Conservation (phyloP, 2,329 filamentous ascomycete genomes). For the Fusarium abutilonis region DNA sequence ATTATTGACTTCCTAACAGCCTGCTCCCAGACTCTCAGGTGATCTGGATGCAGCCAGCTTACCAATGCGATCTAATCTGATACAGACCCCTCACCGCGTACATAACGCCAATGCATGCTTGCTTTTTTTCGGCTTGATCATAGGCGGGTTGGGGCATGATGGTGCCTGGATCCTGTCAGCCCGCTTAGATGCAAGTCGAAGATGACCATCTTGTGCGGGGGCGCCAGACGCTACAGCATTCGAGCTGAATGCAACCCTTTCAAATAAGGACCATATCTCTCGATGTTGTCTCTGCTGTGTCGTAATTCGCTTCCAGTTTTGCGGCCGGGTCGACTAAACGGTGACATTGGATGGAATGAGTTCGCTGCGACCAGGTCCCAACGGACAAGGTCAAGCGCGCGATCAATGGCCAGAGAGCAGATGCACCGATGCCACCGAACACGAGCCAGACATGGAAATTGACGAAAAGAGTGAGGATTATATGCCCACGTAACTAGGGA, state of each 20-base stretch:
- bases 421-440: no score
- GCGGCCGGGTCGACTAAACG: conserved; percentile 15
- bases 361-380: conserved; percentile 10
- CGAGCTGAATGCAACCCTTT: conserved; percentile 39
- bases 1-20: conserved; percentile 4
- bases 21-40: conserved; percentile 23
- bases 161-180: conserved; percentile 43
- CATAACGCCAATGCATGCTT: conserved; percentile 18
- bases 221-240: conserved; percentile 21
- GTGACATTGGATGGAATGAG: conserved; percentile 12
- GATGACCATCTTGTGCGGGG: conserved; percentile 39
- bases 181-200: conserved; percentile 34
- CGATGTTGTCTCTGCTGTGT: conserved; percentile 23
- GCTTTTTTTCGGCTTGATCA: conserved; percentile 14
- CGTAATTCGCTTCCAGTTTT: conserved; percentile 27
- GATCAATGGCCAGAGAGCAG: conserved; percentile 8
- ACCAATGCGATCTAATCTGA: conserved; percentile 32
- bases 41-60: conserved; percentile 38
- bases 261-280: conserved; percentile 15
- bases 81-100: conserved; percentile 38
- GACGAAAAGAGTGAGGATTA: no score
- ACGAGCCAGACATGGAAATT: no score
- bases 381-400: conserved; percentile 1
- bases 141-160: conserved; percentile 27
- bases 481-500: no score